phyloP scores from a whole-genome alignment of 495 filamentous ascomycete genomes.

The Cercophora samala region DNA sequence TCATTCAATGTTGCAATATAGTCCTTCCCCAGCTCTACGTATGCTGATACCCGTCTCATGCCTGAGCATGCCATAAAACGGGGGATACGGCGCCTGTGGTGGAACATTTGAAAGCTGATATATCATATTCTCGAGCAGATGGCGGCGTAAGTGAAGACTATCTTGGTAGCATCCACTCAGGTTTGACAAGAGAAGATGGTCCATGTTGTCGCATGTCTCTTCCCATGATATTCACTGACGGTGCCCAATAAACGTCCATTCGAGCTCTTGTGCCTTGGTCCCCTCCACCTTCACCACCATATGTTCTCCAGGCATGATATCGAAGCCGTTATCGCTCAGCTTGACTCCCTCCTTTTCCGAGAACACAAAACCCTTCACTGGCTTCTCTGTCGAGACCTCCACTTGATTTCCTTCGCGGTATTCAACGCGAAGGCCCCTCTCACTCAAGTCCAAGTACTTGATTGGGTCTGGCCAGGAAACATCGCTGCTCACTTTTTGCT shows the following conservation, averaged over 20 bases:
- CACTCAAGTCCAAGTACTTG: slow-evolving; percentile 67
- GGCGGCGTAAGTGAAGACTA: no score
- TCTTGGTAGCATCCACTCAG: no score
- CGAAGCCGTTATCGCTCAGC: slow-evolving; percentile 48
- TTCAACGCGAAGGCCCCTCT: slow-evolving; percentile 32
- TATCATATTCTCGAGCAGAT: not conserved
- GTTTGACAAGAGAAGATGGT: no score
- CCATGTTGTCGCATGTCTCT: no score
- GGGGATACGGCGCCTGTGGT: not conserved
- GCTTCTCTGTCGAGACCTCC: slow-evolving; percentile 36
- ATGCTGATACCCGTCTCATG: not conserved
- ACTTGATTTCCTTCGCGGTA: slow-evolving; percentile 14
- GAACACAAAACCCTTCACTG: slow-evolving; percentile 49
- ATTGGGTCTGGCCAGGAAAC: slow-evolving; percentile 79
- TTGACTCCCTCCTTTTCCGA: slow-evolving; percentile 40
- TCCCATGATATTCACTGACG: not conserved
- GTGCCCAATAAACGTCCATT: slow-evolving; percentile 29
- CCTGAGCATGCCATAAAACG: not conserved
- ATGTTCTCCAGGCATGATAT: slow-evolving; percentile 44
- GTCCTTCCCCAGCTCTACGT: not conserved
- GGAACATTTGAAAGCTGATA: not conserved
- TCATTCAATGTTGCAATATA: not conserved
- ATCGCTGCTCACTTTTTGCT: slow-evolving; percentile 55
- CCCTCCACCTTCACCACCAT: slow-evolving; percentile 31
- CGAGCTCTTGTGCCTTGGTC: slow-evolving; percentile 13